Evolutionary conservation across 306 rosid species (phyloP).

Genomic region (Crotalaria pallida): DNA sequence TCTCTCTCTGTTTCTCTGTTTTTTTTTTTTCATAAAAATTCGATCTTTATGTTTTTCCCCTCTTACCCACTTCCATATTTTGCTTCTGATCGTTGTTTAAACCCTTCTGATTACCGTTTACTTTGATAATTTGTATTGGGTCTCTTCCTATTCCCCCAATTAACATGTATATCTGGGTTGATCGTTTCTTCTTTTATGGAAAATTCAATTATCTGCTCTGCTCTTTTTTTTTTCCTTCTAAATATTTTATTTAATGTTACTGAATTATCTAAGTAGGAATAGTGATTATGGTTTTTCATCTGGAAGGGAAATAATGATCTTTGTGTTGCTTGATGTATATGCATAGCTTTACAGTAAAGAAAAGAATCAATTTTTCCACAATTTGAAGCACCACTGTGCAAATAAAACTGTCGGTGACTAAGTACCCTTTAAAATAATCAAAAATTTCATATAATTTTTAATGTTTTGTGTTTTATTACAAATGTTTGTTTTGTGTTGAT

Average conservation of each 20-base stretch:
- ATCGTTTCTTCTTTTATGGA: constrained; percentile 19
- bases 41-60: not conserved
- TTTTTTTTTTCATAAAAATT: not conserved
- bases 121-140: constrained; percentile 25
- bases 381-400: constrained; percentile 18
- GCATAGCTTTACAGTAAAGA: constrained; percentile 21
- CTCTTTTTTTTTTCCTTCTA: not conserved
- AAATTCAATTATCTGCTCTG: not conserved
- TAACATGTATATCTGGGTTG: not conserved
- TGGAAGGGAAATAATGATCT: not conserved
- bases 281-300: not conserved
- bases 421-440: not conserved
- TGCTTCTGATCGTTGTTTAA: constrained; percentile 15
- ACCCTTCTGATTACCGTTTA: constrained; percentile 12
- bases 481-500: not conserved
- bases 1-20: constrained; percentile 28
- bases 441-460: not conserved
- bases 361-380: constrained; percentile 16
- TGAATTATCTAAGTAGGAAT: not conserved
- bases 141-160: constrained; percentile 5
- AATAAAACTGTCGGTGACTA: constrained; percentile 34
- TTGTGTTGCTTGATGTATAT: constrained; percentile 22
- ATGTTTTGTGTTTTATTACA: not conserved
- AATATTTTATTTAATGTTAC: not conserved
- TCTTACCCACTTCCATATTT: constrained; percentile 15